Conservation (phyloP, 352 stramenopile genomes). For the Pythium vanterpoolii region DNA sequence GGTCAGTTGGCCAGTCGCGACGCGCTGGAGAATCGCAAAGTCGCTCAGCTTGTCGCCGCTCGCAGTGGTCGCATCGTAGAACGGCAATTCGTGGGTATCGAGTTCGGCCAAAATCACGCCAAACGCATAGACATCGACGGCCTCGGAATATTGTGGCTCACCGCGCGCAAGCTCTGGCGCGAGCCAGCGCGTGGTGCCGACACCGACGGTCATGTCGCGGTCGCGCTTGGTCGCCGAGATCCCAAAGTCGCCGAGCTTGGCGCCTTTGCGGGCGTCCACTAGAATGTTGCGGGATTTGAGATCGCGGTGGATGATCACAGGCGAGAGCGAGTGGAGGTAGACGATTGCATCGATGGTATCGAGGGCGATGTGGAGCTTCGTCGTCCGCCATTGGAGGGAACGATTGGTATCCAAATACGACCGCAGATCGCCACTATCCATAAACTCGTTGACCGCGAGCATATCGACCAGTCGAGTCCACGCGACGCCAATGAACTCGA, state of each 20-base stretch:
- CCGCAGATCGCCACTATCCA: conserved; percentile 61
- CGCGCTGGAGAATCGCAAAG: conserved; percentile 52
- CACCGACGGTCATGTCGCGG: conserved; percentile 56
- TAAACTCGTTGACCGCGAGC: conserved; percentile 65
- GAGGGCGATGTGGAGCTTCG: conserved; percentile 49
- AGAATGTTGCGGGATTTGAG: conserved; percentile 76
- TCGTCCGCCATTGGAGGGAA: conserved; percentile 28
- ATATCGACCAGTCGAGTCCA: conserved; percentile 70
- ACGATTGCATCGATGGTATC: conserved; percentile 68
- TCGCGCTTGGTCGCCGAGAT: conserved; percentile 53
- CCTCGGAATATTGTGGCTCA: conserved; percentile 56
- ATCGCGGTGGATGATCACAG: conserved; percentile 67
- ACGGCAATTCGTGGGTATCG: conserved; percentile 68
- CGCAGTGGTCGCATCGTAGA: conserved; percentile 30
- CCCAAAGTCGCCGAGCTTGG: conserved; percentile 68
- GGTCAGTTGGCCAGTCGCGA: conserved; percentile 37
- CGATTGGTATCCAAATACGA: conserved; percentile 40
- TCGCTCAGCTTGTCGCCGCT: conserved; percentile 49
- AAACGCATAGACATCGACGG: conserved; percentile 67
- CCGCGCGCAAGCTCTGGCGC: conserved; percentile 63
- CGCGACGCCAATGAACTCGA: conserved; percentile 67
- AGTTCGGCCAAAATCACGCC: conserved; percentile 66
- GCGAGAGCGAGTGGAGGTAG: conserved; percentile 62
- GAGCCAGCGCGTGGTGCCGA: conserved; percentile 62
- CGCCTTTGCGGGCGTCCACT: conserved; percentile 52